Evolutionary conservation across 1,139 yeast genomes (phyloP).

Genomic region (Blastobotrys petasosporus): DNA sequence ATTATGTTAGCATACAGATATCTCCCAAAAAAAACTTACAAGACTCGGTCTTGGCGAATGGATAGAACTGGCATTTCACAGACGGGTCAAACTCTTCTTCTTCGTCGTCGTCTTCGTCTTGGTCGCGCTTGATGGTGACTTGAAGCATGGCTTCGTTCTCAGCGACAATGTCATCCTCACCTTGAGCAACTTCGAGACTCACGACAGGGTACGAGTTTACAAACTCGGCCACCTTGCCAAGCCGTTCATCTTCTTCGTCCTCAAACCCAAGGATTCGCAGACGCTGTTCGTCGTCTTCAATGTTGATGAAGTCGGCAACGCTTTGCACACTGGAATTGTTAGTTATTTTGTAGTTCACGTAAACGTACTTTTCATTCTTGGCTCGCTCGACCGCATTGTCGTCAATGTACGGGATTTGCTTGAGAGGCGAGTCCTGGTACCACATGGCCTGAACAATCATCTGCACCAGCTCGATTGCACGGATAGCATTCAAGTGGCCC

Average conservation of each 20-base stretch:
- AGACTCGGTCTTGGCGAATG: constrained; percentile 55
- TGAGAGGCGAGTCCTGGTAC: constrained; percentile 73
- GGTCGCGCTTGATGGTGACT: constrained; percentile 56
- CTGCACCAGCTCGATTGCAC: constrained; percentile 83
- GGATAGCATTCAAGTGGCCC: constrained; percentile 70
- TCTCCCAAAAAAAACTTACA: constrained; percentile 17
- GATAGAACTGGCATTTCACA: constrained; percentile 54
- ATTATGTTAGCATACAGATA: constrained; percentile 4
- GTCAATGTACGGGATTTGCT: constrained; percentile 71
- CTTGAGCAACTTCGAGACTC: constrained; percentile 46
- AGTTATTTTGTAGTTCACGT: constrained; percentile 3
- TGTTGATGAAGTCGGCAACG: constrained; percentile 77
- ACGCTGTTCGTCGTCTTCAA: constrained; percentile 74
- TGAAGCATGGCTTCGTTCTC: constrained; percentile 45
- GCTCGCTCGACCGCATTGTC: constrained; percentile 55
- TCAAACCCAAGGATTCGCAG: constrained; percentile 47
- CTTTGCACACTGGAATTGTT: constrained; percentile 48
- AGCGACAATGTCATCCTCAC: constrained; percentile 37
- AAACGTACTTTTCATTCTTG: constrained; percentile 33
- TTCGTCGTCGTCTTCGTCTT: constrained; percentile 48
- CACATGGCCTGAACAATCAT: constrained; percentile 85
- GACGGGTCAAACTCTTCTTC: constrained; percentile 52
- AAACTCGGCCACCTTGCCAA: constrained; percentile 70
- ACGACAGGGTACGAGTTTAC: constrained; percentile 86
- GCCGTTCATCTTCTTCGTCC: constrained; percentile 44